Evolutionary conservation across 1,284 basidiomycete genomes (phyloP).

Genomic region (Pseudozyma sp.): DNA sequence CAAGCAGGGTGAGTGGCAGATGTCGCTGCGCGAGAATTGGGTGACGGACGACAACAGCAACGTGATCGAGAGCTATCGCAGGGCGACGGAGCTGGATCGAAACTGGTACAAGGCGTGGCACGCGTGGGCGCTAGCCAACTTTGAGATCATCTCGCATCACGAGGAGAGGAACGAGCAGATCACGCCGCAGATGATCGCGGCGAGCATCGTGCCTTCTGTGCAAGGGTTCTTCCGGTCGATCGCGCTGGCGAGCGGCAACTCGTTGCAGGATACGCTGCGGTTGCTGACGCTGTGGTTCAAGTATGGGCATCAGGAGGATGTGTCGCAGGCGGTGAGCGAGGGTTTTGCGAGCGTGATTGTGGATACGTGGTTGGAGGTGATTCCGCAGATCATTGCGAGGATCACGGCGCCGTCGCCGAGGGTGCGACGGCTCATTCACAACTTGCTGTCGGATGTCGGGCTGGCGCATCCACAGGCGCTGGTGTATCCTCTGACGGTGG

Average conservation of each 20-base stretch:
- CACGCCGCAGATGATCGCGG: slow-evolving; percentile 79
- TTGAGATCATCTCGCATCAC: slow-evolving; percentile 80
- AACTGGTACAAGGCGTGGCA: slow-evolving; percentile 99
- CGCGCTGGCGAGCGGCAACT: slow-evolving; percentile 84
- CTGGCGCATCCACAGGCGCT: slow-evolving; percentile 97
- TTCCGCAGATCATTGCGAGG: slow-evolving; percentile 98
- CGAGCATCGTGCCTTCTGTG: slow-evolving; percentile 93
- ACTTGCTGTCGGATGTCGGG: slow-evolving; percentile 90
- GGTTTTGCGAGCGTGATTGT: slow-evolving; percentile 92
- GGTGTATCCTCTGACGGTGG: slow-evolving; percentile 97
- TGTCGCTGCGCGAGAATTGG: slow-evolving; percentile 82
- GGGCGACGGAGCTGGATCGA: slow-evolving; percentile 91
- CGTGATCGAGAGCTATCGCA: slow-evolving; percentile 78
- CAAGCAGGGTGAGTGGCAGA: slow-evolving; percentile 96
- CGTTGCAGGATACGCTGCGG: slow-evolving; percentile 93
- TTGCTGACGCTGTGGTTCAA: slow-evolving; percentile 98
- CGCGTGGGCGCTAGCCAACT: slow-evolving; percentile 96
- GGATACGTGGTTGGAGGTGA: slow-evolving; percentile 98
- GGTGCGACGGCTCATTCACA: slow-evolving; percentile 89
- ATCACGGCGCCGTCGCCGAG: slow-evolving; percentile 92
- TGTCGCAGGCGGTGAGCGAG: slow-evolving; percentile 87
- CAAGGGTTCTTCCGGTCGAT: slow-evolving; percentile 96
- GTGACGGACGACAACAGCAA: slow-evolving; percentile 68
- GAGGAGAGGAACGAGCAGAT: slow-evolving; percentile 74
- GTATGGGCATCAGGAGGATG: slow-evolving; percentile 90